Conservation (phyloP, 441 rosid species). For the Populus trichocarpa region DNA sequence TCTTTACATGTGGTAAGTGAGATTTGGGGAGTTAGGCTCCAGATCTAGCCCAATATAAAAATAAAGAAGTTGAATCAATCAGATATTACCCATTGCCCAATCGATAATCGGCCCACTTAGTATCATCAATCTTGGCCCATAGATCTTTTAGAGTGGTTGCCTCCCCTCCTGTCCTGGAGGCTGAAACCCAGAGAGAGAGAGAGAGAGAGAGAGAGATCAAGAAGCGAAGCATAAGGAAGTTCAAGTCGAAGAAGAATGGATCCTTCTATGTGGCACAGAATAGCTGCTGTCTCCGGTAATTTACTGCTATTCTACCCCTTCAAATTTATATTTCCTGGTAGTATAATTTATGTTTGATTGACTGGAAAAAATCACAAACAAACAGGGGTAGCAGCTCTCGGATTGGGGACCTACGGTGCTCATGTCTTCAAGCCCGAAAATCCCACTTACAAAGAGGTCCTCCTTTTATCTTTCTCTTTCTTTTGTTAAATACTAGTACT, state of each 20-base stretch:
- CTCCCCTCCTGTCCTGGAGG: not conserved
- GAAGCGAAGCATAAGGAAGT: not conserved
- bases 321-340: not conserved
- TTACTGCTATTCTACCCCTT: not conserved
- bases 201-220: not conserved
- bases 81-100: not conserved
- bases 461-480: slow-evolving; percentile 3
- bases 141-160: not conserved
- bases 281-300: slow-evolving; percentile 71
- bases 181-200: not conserved
- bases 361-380: not conserved
- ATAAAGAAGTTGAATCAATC: not conserved
- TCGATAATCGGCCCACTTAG: not conserved
- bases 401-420: slow-evolving; percentile 84
- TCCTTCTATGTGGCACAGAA: slow-evolving; percentile 75
- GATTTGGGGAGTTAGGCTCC: not conserved
- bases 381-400: slow-evolving; percentile 81
- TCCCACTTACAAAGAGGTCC: slow-evolving; percentile 69
- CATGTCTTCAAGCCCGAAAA: slow-evolving; percentile 80
- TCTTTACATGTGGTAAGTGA: no score
- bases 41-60: not conserved
- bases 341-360: not conserved
- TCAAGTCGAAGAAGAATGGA: slow-evolving; percentile 32
- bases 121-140: not conserved
- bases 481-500: not conserved